Conservation (phyloP, 2,329 filamentous ascomycete species). For the Talaromyces albobiverticillius region DNA sequence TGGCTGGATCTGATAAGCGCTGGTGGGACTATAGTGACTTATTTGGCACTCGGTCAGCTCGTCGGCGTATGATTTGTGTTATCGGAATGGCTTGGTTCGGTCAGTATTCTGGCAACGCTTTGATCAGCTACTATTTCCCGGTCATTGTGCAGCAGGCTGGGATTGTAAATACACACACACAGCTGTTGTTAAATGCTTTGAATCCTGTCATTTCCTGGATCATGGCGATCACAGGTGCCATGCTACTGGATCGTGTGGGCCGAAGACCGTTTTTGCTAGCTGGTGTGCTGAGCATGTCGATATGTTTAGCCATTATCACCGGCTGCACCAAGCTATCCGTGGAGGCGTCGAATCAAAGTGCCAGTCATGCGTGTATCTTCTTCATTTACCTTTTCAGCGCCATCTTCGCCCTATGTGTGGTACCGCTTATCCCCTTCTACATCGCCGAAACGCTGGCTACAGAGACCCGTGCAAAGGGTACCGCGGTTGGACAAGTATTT, state of each 20-base stretch:
- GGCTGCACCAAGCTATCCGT: conserved; percentile 13
- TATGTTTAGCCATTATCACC: conserved; percentile 13
- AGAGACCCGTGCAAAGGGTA: conserved; percentile 12
- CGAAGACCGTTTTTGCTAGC: conserved; percentile 9
- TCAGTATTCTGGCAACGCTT: conserved; percentile 32
- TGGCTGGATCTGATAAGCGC: conserved; percentile 9
- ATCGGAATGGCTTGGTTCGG: conserved; percentile 43
- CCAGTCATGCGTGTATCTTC: conserved; percentile 40
- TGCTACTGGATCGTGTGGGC: conserved; percentile 12
- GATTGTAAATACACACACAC: conserved; percentile 9
- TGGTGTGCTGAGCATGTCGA: conserved; percentile 14
- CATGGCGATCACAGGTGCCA: conserved; percentile 8
- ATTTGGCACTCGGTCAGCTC: conserved; percentile 26
- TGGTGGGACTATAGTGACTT: conserved; percentile 17
- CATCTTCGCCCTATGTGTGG: conserved; percentile 35
- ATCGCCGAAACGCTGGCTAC: conserved; percentile 11
- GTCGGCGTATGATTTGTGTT: conserved; percentile 37
- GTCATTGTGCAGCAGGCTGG: conserved; percentile 13
- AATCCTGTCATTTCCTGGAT: conserved; percentile 11
- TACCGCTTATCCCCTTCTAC: conserved; percentile 14
- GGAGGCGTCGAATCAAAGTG: conserved; percentile 13
- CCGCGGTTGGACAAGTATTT: conserved; percentile 11
- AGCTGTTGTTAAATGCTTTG: conserved; percentile 12
- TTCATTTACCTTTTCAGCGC: conserved; percentile 45
- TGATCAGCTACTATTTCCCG: conserved; percentile 15